Base-by-base conservation (phyloP, 1,139 yeast species). In the Scheffersomyces lignicola region DNA sequence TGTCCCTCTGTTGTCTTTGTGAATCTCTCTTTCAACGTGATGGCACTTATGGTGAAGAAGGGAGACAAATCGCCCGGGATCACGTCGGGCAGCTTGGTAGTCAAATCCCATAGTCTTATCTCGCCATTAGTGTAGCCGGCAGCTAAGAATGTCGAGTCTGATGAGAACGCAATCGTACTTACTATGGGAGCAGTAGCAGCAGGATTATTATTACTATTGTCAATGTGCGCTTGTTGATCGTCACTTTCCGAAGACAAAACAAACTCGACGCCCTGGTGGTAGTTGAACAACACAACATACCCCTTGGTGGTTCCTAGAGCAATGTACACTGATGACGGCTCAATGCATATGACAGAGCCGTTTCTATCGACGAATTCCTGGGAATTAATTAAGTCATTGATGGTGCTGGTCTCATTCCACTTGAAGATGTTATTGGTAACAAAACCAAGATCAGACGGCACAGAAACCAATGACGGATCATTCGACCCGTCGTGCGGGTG, bases 221-320 rank as follows among this genome's bases (percentile, higher is more conserved):
- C 10, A 5, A 29, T 24, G 5, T 21, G 22, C n/a, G 13, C 14
- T 9, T 31, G 32, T 4, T 24, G 21, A n/a, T 40, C 36, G 4
- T 31, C 32, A 2, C 33, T 22, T 13, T 33, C 30, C 5, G 12
- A 44, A 1, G 66, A 69, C 30, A 80, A 50, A 1, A 68, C 60
- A 37, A 58, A 61, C 20, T 65, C 61, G 10, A 79, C 54, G 24
- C 56, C 61, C 54, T 86, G 95, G 32, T 70, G 72, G 46, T 80
- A 83, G 49, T 79, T 83, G 54, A 83, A 86, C 2, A 81, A 64
- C 12, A 83, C 54, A 0, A 84, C 65, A 31, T 55, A 60, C 1
- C 90, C 90, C 32, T 67, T 67, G 1, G 69, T 49, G 0, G 94
- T 85, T 2, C 88, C 94, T 9, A 86, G 50, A 0, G 76, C 77